phyloP scores from a whole-genome alignment of 148 eudicot species.

The Silene uniflora region DNA sequence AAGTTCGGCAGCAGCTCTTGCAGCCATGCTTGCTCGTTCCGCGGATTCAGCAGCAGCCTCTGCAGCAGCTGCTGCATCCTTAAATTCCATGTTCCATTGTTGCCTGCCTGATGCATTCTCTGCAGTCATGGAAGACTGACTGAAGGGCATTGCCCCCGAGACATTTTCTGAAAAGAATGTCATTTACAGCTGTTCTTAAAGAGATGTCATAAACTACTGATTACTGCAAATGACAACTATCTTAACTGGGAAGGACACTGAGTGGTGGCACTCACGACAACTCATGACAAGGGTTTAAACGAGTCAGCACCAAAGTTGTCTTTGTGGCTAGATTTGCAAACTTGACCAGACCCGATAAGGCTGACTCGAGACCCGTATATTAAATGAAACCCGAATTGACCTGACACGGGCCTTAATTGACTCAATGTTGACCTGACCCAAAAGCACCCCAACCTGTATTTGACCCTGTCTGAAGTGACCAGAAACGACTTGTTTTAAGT shows the following conservation, averaged over 20 bases:
- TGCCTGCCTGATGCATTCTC: conserved; percentile 33
- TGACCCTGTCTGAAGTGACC: no score
- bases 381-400: no score
- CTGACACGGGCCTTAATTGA: no score
- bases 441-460: no score
- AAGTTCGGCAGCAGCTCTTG: conserved; percentile 94
- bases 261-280: neutral
- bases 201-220: neutral
- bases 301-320: neutral
- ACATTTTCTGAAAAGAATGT: conserved; percentile 35
- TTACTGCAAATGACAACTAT: neutral
- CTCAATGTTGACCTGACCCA: no score
- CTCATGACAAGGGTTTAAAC: neutral
- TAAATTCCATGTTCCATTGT: conserved; percentile 72
- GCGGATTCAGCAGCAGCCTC: conserved; percentile 98
- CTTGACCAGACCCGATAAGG: no score
- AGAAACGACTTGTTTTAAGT: no score
- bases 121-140: conserved; percentile 33
- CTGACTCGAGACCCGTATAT: no score
- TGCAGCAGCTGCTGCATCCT: conserved; percentile 91
- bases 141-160: conserved; percentile 25
- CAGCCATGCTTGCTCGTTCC: conserved; percentile 90
- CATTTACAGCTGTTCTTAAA: neutral
- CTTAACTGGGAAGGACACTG: neutral
- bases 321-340: neutral